Evolutionary conservation across 345 rosid species (phyloP).

Genomic region (Xanthoceras sorbifolium): DNA sequence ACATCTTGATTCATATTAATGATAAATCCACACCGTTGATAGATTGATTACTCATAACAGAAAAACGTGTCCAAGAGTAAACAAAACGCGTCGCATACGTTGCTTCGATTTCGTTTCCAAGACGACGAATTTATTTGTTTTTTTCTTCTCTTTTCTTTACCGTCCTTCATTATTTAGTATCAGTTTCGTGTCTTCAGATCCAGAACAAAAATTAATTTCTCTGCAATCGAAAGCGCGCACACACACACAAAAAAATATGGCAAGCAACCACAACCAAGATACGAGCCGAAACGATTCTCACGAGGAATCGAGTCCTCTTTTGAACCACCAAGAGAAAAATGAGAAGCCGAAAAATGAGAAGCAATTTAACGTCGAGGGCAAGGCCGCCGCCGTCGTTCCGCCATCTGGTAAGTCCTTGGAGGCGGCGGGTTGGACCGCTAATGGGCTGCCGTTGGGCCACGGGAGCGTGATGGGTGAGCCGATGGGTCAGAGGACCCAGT

Average conservation of each 20-base stretch:
- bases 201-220: not conserved
- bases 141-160: not conserved
- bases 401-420: conserved; percentile 5
- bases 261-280: conserved; percentile 26
- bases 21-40: not conserved
- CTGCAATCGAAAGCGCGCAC: not conserved
- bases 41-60: not conserved
- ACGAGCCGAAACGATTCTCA: conserved; percentile 27
- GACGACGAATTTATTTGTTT: not conserved
- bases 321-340: conserved; percentile 39
- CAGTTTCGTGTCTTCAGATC: not conserved
- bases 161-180: not conserved
- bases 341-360: conserved; percentile 37
- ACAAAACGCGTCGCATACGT: not conserved
- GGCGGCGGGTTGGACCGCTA: conserved; percentile 63
- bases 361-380: conserved; percentile 33
- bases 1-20: not conserved
- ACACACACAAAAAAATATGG: conserved; percentile 36
- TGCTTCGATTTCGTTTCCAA: not conserved
- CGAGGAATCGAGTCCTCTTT: conserved; percentile 76
- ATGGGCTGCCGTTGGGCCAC: conserved; percentile 72
- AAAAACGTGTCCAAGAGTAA: not conserved
- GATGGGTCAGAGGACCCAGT: conserved; percentile 63
- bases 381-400: conserved; percentile 22
- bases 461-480: conserved; percentile 95